Percentiles rank a stretch among this genome's conserved stretches.
Evolutionary conservation across 176 grass and related monocot genomes (phyloP).

Genomic region (Carex myosuroides): DNA sequence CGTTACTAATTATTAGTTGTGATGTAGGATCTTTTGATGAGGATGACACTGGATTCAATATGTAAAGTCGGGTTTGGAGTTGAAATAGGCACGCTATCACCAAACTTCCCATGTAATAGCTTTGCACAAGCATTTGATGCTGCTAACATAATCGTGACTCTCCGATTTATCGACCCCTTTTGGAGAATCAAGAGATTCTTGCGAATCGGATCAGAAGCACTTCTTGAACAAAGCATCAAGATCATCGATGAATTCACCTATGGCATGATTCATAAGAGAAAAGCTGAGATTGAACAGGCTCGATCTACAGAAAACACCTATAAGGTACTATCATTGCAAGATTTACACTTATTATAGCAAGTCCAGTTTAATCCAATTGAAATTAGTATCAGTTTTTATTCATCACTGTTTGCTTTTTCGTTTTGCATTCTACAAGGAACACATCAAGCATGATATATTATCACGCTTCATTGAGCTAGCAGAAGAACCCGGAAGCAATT

Average conservation of each 20-base stretch:
- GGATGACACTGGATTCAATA: conserved; percentile 94
- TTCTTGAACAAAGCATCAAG: conserved; percentile 81
- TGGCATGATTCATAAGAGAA: conserved; percentile 59
- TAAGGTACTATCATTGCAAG: conserved; percentile 25
- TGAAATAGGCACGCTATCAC: conserved; percentile 76
- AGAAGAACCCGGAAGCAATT: conserved; percentile 29
- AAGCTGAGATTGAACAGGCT: conserved; percentile 60
- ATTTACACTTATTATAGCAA: not conserved
- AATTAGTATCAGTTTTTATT: not conserved
- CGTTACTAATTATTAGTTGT: not conserved
- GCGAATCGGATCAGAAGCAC: conserved; percentile 60
- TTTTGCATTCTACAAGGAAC: conserved; percentile 9
- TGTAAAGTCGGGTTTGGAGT: conserved; percentile 86
- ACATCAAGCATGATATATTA: conserved; percentile 90
- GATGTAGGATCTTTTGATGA: conserved; percentile 75
- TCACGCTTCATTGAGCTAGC: conserved; percentile 93
- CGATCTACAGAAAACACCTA: conserved; percentile 39
- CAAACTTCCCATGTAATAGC: conserved; percentile 67
- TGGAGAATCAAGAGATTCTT: conserved; percentile 77
- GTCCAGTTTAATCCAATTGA: not conserved
- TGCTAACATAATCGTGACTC: conserved; percentile 72
- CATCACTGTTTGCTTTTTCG: not conserved
- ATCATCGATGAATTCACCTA: conserved; percentile 86
- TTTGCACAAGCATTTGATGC: conserved; percentile 81
- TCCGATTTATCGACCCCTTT: conserved; percentile 79